phyloP scores from a whole-genome alignment of 768 basidiomycete species.

The Lactarius vividus region DNA sequence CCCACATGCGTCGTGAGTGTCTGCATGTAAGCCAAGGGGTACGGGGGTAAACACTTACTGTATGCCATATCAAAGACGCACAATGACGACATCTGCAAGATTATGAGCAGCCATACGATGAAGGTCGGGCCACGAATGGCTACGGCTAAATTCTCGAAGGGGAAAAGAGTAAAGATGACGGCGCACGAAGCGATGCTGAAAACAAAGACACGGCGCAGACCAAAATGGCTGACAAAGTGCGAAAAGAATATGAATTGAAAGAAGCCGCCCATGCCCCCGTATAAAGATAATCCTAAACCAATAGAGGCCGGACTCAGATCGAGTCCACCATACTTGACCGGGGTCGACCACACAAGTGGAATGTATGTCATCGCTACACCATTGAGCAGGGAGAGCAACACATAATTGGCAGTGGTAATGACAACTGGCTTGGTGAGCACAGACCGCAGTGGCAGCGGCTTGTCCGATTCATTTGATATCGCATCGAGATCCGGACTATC shows the following conservation, averaged over 20 bases:
- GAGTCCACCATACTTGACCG: constrained; percentile 29
- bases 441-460: constrained; percentile 35
- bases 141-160: constrained; percentile 20
- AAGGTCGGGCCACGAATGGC: background rate
- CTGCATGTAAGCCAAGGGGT: background rate
- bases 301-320: constrained; percentile 38
- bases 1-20: background rate
- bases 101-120: background rate
- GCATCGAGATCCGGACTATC: background rate
- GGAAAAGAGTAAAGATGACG: constrained; percentile 31
- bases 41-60: background rate
- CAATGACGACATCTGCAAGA: background rate
- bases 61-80: background rate
- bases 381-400: constrained; percentile 43
- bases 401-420: constrained; percentile 44
- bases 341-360: constrained; percentile 46
- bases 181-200: constrained; percentile 30
- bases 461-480: background rate
- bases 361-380: constrained; percentile 39
- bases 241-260: constrained; percentile 42
- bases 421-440: constrained; percentile 31
- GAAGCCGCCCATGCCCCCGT: constrained; percentile 39
- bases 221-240: constrained; percentile 35
- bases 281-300: constrained; percentile 36
- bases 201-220: constrained; percentile 36